phyloP scores from a whole-genome alignment of 192 early-diverging fungal genomes.

The Coemansia guatemalensis region DNA sequence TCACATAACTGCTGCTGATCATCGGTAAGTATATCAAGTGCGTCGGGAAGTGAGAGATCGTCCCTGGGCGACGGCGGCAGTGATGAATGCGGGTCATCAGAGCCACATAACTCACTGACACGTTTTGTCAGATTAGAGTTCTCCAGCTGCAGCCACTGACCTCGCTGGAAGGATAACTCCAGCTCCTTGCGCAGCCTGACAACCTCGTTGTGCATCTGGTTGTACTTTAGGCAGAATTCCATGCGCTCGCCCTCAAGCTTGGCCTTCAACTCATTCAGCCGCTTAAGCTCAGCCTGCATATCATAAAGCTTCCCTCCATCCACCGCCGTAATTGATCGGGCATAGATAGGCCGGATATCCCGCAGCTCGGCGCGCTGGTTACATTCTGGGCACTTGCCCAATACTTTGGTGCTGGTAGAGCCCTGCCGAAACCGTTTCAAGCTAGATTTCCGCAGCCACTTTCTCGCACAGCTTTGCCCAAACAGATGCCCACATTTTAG shows the following conservation, averaged over 20 bases:
- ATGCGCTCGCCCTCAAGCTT: conserved; percentile 10
- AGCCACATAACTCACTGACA: neutral
- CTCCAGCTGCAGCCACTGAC: conserved; percentile 19
- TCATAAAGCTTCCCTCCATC: conserved; percentile 12
- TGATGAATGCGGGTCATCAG: neutral
- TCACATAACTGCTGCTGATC: neutral
- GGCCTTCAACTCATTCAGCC: neutral
- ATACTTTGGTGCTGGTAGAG: neutral
- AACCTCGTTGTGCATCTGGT: conserved; percentile 25
- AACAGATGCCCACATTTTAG: conserved; percentile 49
- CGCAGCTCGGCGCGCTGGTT: conserved; percentile 20
- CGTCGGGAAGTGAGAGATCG: too few species aligned
- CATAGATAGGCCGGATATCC: conserved; percentile 42
- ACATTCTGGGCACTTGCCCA: conserved; percentile 40
- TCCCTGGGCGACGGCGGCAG: too few species aligned
- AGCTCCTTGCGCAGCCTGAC: conserved; percentile 12
- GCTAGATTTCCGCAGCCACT: conserved; percentile 28
- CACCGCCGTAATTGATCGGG: conserved; percentile 22
- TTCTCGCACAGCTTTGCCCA: conserved; percentile 31
- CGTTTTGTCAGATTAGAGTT: conserved; percentile 11
- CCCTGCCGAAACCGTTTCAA: neutral
- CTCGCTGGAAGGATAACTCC: neutral
- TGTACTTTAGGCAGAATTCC: conserved; percentile 5
- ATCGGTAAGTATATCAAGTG: too few species aligned
- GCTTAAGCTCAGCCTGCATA: neutral